phyloP scores from a whole-genome alignment of 441 rosid species.

The Codiaeum variegatum region DNA sequence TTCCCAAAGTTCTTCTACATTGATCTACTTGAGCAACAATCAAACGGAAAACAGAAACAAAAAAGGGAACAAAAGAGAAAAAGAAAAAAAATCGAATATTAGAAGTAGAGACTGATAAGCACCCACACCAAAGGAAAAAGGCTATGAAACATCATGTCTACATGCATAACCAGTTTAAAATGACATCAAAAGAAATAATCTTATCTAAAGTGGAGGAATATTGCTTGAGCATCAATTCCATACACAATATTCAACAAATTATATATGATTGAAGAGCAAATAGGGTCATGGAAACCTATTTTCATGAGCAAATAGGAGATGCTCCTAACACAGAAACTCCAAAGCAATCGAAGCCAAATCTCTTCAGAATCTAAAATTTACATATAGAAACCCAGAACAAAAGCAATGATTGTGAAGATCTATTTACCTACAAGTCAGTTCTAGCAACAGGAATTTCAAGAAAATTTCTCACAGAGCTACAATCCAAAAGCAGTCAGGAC shows the following conservation, averaged over 20 bases:
- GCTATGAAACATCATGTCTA: neutral
- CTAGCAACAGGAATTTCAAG: neutral
- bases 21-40: constrained; percentile 41
- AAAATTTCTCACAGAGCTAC: neutral
- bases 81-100: constrained; percentile 16
- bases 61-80: neutral
- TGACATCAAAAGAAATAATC: neutral
- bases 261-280: neutral
- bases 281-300: too few relatives aligned
- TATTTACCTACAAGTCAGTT: neutral
- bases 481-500: constrained; percentile 14
- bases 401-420: neutral
- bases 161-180: neutral
- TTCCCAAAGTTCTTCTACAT: constrained; percentile 83
- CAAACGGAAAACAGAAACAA: too few relatives aligned
- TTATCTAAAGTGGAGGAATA: neutral
- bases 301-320: too few relatives aligned
- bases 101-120: constrained; percentile 9
- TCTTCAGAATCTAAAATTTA: neutral
- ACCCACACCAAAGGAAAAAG: neutral
- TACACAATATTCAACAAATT: neutral
- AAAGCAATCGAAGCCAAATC: neutral
- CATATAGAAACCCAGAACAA: neutral
- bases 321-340: too few relatives aligned
- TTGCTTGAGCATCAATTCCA: neutral